Evolutionary conservation across 2,329 filamentous ascomycete genomes (phyloP), one percentile per base, ranked within the genome.

Genomic region (Scopulariopsis brevicaulis): DNA sequence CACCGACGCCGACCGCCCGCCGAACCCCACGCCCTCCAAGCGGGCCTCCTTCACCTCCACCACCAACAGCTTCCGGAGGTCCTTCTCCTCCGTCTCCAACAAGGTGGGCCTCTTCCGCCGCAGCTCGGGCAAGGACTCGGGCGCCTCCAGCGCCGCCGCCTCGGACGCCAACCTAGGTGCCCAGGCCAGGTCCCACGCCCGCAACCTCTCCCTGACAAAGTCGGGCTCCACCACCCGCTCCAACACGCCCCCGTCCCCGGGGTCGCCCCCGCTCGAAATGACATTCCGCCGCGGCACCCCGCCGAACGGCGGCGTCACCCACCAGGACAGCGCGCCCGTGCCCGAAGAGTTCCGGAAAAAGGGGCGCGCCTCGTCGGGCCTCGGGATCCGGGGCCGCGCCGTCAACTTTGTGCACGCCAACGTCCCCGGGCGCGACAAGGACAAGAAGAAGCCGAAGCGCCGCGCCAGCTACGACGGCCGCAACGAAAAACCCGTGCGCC

Each of bases 191-290:
- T 34, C 55, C 11, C 53, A 50, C 4, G 35, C n/a, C n/a, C 72
- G 73, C 25, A 72, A 74, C 52, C 76, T 75, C 68, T 78, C 77
- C 2, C 70, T 76, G 68, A 70, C 74, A 62, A 72, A 73, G 55
- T 75, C 76, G 53, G 72, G 74, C 20, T 70, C 69, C 48, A 76
- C 74, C 14, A 77, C 73, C 22, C 75, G 74, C 55, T 77, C 76
- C 20, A 77, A 74, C 61, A 75, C 77, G 8, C 77, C 79, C 5
- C 77, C 78, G 2, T 81, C 78, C 22, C 79, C 78, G 6, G 69
- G 69, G 52, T 76, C 74, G 22, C 71, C 73, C 4, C 28, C 52
- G 34, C 66, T 78, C 53, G 73, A 75, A 60, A 75, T 75, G 71
- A 65, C 69, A 12, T 62, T 69, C 48, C 61, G 66, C 15, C 65